These are phyloP conservation scores for Candida silvatica DNA, from an alignment of 805 yeast genomes.

Conservation along the genomic window DNA sequence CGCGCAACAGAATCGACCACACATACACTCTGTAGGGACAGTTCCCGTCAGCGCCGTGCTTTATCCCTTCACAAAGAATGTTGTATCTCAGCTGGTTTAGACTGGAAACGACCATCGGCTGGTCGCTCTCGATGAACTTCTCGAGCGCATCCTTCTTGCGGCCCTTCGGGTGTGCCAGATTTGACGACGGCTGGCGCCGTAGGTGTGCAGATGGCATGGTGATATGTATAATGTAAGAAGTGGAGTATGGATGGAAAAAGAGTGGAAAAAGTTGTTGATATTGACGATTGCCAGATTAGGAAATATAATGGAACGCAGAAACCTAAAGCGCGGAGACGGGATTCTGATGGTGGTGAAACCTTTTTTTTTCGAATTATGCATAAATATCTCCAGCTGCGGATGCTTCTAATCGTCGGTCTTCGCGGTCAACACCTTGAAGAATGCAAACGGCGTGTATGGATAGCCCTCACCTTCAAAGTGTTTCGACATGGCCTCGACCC, in stretches of 20 bases:
- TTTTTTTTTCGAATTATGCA: no score
- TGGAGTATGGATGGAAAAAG: not conserved
- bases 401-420: conserved; percentile 5
- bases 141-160: conserved; percentile 48
- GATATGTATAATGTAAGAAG: not conserved
- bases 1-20: conserved; percentile 71
- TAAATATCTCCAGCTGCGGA: no score
- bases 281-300: not conserved
- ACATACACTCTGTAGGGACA: conserved; percentile 68
- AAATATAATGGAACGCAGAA: not conserved
- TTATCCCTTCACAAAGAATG: conserved; percentile 39
- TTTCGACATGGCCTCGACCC: conserved; percentile 81
- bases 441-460: conserved; percentile 56
- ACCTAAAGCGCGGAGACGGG: conserved; percentile 4
- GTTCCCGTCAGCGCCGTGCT: conserved; percentile 25
- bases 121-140: conserved; percentile 35
- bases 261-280: not conserved
- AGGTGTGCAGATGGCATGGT: no score
- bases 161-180: no score
- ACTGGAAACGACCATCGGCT: conserved; percentile 37
- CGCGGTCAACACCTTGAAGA: conserved; percentile 23
- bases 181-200: no score
- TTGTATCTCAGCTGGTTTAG: conserved; percentile 45
- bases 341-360: no score
- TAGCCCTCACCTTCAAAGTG: conserved; percentile 73